Percentiles rank a stretch among this genome's conserved stretches.
Evolutionary conservation across 139 green algal species (phyloP).

Genomic region (Micromonas pusilla): DNA sequence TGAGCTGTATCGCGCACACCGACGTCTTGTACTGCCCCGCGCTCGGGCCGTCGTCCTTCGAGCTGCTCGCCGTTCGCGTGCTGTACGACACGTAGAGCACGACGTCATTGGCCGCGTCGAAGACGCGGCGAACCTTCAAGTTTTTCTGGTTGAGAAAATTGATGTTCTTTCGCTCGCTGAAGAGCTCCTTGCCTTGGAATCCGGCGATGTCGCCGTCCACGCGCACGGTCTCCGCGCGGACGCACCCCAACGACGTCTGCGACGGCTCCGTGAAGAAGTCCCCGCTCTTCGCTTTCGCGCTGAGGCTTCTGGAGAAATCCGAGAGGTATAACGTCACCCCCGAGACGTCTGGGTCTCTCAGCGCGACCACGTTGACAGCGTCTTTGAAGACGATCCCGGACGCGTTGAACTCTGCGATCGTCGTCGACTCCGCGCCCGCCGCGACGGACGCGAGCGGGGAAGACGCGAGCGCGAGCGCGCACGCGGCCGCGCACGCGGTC

Average conservation of each 20-base stretch:
- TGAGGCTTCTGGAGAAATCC: not conserved
- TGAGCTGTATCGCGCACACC: not conserved
- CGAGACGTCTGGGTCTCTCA: not conserved
- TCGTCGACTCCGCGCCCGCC: not conserved
- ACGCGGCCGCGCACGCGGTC: no score
- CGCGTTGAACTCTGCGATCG: not conserved
- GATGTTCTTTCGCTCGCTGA: not conserved
- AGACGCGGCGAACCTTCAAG: not conserved
- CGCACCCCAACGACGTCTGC: not conserved
- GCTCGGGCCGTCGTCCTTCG: not conserved
- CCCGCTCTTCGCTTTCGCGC: not conserved
- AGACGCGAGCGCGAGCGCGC: no score
- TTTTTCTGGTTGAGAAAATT: not conserved
- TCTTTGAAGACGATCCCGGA: conserved; percentile 7
- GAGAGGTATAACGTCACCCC: conserved; percentile 1
- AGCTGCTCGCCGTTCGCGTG: not conserved
- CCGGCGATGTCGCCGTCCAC: not conserved
- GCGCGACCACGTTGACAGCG: not conserved
- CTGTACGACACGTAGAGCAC: not conserved
- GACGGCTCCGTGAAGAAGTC: not conserved
- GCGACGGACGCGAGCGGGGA: no score
- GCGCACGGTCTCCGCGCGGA: not conserved
- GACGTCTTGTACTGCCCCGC: not conserved
- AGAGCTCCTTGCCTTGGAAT: not conserved
- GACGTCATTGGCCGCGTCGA: not conserved